Evolutionary conservation across 2,329 filamentous ascomycete species (phyloP).

Genomic region (Aureobasidium sp.): DNA sequence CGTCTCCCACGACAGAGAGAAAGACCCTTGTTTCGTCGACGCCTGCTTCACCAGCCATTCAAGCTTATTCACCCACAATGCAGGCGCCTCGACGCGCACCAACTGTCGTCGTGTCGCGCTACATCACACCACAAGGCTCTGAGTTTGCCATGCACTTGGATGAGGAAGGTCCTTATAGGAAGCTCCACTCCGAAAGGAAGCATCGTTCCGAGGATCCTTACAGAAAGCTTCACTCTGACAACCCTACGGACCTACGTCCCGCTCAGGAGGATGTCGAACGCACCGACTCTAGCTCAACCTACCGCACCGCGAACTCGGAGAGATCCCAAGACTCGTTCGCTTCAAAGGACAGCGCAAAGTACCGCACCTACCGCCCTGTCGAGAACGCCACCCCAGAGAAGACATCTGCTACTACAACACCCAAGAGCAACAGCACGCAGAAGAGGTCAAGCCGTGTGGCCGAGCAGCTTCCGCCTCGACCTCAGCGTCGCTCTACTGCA

Average conservation of each 20-base stretch:
- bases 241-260: constrained; percentile 11
- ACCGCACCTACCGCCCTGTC: constrained; percentile 12
- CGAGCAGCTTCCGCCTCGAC: not conserved
- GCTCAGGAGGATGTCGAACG: constrained; percentile 18
- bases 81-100: constrained; percentile 18
- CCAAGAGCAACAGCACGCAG: not conserved
- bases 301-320: constrained; percentile 20
- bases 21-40: not conserved
- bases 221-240: not conserved
- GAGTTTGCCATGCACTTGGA: constrained; percentile 15
- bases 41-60: not conserved
- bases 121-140: constrained; percentile 22
- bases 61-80: not conserved
- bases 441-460: constrained; percentile 14
- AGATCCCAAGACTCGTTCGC: constrained; percentile 1
- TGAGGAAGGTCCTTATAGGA: constrained; percentile 6
- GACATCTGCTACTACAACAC: not conserved
- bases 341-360: constrained; percentile 11
- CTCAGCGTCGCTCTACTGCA: not conserved
- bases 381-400: not conserved
- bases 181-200: not conserved
- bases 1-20: not conserved
- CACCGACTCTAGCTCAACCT: constrained; percentile 22
- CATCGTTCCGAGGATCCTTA: not conserved
- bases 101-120: constrained; percentile 27